Base-by-base conservation (phyloP, 768 basidiomycete genomes). In the Boletus barrowsii region DNA sequence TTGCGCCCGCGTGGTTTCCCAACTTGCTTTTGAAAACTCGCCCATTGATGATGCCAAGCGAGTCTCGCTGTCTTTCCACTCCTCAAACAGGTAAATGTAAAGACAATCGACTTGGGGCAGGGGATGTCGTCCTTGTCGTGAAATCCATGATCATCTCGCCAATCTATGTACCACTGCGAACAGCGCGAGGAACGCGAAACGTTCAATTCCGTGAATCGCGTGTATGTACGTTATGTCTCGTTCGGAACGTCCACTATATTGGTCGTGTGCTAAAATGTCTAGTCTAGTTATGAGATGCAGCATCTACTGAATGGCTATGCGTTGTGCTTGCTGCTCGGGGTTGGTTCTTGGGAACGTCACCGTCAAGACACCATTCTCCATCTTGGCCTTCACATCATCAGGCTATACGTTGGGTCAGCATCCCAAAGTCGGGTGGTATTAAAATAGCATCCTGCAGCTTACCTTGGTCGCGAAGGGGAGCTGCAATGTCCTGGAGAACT, bases 401-500 rank as follows among this genome's bases (percentile, higher is more conserved):
- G 69, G 63, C 78, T 82, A 48, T 46, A 20, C 0, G 5, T 14
- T 3, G 11, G 2, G 17, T 58, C 10, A 49, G 42, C 10, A 51
- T n/a, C 11, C 51, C 13, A 13, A 15, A 15, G 11, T 15, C 15
- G 37, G 17, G 6, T 2, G 37, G 8, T 15, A n/a, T 39, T 17
- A 7, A 7, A 15, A 39, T 17, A 39, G 3, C 17, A 39, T 39
- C 33, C 11, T 11, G 33, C 11, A 11, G 10, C 66, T 11, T 58
- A 78, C 80, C 74, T 80, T 76, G 46, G 76, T 67, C 17, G 77
- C 79, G 36, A 68, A 52, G 10, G 82, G 80, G 35, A 82, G 67
- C 35, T 74, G 72, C 43, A 82, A 42, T 2, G 75, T 74, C 17
- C 80, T 66, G 32, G 75, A 70, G 66, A 80, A 80, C 47, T 71